Evolutionary conservation across 768 basidiomycete species (phyloP).

Genomic region (Antrodiella citrinella): DNA sequence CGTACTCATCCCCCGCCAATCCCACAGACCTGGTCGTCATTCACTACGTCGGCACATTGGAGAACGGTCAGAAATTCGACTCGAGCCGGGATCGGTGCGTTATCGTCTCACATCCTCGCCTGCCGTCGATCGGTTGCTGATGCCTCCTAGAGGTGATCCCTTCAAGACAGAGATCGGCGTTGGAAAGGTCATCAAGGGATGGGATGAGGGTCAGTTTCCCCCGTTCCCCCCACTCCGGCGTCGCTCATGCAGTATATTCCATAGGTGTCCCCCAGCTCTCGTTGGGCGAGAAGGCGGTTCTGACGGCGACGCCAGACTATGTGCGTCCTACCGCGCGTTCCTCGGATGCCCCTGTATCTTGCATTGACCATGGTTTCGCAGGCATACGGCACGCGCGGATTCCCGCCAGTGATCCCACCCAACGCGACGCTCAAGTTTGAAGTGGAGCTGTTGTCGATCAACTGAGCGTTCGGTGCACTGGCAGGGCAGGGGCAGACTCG

Average conservation of each 20-base stretch:
- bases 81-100: constrained; percentile 69
- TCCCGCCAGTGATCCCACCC: constrained; percentile 71
- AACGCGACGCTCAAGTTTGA: constrained; percentile 73
- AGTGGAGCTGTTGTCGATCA: constrained; percentile 80
- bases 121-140: not conserved
- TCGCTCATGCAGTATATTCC: constrained; percentile 2
- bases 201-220: constrained; percentile 70
- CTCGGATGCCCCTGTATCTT: not conserved
- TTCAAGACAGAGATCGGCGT: constrained; percentile 70
- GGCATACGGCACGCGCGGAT: constrained; percentile 71
- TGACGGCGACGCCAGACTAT: constrained; percentile 69
- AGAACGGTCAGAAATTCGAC: constrained; percentile 60
- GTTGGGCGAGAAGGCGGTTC: constrained; percentile 60
- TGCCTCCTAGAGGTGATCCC: constrained; percentile 36
- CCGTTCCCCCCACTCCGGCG: not conserved
- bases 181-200: constrained; percentile 81
- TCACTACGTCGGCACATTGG: constrained; percentile 72
- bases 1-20: not conserved
- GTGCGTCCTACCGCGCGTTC: constrained; percentile 35
- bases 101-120: constrained; percentile 7
- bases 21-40: constrained; percentile 58
- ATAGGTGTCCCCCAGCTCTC: constrained; percentile 76
- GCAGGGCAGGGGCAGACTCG: too few relatives aligned
- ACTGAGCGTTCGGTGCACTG: too few relatives aligned
- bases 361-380: constrained; percentile 20